Evolutionary conservation across 306 rosid species (phyloP).

Genomic region (Ochetophila trinervis): DNA sequence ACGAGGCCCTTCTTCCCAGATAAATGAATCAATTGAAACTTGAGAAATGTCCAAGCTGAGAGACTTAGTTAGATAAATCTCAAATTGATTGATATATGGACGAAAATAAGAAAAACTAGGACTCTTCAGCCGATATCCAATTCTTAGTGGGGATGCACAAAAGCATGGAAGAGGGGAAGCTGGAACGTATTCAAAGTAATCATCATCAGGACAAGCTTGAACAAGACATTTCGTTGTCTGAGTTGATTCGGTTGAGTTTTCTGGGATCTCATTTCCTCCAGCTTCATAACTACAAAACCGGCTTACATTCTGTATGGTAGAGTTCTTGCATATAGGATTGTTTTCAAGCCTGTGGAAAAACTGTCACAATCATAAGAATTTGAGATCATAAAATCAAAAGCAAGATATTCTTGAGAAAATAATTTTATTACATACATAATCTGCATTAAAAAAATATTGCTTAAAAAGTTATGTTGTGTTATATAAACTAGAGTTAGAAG

Average conservation of each 20-base stretch:
- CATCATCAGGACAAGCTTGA: slow-evolving; percentile 57
- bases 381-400: slow-evolving; percentile 8
- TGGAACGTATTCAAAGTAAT: slow-evolving; percentile 56
- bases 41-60: slow-evolving; percentile 52
- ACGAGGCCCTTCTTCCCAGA: slow-evolving; percentile 84
- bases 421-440: slow-evolving; percentile 7
- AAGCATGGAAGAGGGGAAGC: slow-evolving; percentile 49
- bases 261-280: slow-evolving; percentile 18
- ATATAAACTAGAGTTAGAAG: too few species aligned
- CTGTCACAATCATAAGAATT: slow-evolving; percentile 15
- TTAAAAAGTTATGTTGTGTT: too few species aligned
- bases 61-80: slow-evolving; percentile 37
- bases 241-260: slow-evolving; percentile 25
- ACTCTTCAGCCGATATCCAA: slow-evolving; percentile 86
- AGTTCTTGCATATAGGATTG: slow-evolving; percentile 70
- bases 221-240: slow-evolving; percentile 22
- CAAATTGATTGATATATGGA: slow-evolving; percentile 40
- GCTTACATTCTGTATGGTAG: slow-evolving; percentile 33
- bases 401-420: slow-evolving; percentile 9
- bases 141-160: slow-evolving; percentile 74
- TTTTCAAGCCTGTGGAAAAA: slow-evolving; percentile 61
- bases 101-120: slow-evolving; percentile 82
- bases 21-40: slow-evolving; percentile 43
- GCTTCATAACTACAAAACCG: slow-evolving; percentile 51
- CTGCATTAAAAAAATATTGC: neutral